Percentiles rank a stretch among this genome's conserved stretches.
Evolutionary conservation across 2,329 filamentous ascomycete species (phyloP).

Genomic region (Pezicula neosporulosa): DNA sequence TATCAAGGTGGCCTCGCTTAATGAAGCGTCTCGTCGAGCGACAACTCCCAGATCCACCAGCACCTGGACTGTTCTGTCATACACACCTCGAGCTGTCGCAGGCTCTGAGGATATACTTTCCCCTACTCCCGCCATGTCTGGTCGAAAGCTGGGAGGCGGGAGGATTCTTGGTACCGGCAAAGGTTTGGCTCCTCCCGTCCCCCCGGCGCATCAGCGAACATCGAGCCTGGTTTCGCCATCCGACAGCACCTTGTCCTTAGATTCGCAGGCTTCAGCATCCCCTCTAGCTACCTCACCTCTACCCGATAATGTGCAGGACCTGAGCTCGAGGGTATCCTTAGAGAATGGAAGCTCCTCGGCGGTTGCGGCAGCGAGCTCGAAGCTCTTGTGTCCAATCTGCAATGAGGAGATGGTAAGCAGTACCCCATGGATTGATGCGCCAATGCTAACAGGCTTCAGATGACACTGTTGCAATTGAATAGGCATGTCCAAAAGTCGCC

Average conservation of each 20-base stretch:
- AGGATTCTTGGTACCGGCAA: conserved; percentile 86
- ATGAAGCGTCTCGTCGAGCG: not conserved
- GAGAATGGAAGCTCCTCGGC: conserved; percentile 51
- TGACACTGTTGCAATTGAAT: conserved; percentile 91
- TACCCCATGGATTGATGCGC: not conserved
- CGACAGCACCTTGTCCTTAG: conserved; percentile 74
- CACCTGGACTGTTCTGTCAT: not conserved
- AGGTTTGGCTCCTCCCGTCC: conserved; percentile 67
- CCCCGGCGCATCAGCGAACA: conserved; percentile 31
- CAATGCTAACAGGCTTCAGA: conserved; percentile 43
- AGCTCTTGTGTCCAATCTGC: conserved; percentile 94
- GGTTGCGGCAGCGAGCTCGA: conserved; percentile 52
- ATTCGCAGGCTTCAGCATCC: conserved; percentile 67
- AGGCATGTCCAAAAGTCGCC: conserved; percentile 44
- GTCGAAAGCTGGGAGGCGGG: conserved; percentile 86
- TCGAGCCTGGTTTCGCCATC: conserved; percentile 48
- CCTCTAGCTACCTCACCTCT: conserved; percentile 55
- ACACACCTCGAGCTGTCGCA: conserved; percentile 19
- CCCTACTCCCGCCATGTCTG: conserved; percentile 58
- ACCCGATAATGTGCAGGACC: conserved; percentile 70
- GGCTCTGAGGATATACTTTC: conserved; percentile 15
- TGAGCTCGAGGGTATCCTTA: conserved; percentile 77
- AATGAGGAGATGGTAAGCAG: conserved; percentile 86
- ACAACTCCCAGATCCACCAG: not conserved
- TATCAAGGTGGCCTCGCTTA: too few species aligned